Evolutionary conservation across 2,329 filamentous ascomycete genomes (phyloP).

Genomic region (Fusarium sp.): DNA sequence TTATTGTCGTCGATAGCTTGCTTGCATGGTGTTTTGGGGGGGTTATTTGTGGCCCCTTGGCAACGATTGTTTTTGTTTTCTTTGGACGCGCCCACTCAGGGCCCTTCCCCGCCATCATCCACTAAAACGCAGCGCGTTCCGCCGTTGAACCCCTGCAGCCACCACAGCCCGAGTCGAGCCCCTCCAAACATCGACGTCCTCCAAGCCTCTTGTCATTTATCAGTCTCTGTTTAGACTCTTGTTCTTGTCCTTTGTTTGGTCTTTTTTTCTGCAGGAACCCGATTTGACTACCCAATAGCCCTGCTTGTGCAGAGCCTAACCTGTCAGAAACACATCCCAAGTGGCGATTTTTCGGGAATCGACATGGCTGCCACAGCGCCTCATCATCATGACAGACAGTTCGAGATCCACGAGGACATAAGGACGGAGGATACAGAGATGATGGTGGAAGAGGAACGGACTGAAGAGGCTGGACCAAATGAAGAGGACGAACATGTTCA

Average conservation of each 20-base stretch:
- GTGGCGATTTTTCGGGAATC: neutral
- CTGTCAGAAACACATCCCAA: neutral
- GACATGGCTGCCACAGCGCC: slow-evolving; percentile 39
- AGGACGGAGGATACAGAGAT: slow-evolving; percentile 60
- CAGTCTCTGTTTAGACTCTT: slow-evolving; percentile 4
- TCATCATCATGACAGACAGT: slow-evolving; percentile 49
- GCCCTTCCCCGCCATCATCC: slow-evolving; percentile 38
- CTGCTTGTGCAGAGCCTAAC: neutral
- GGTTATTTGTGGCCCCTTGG: slow-evolving; percentile 34
- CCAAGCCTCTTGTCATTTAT: slow-evolving; percentile 6
- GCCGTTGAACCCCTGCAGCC: slow-evolving; percentile 39
- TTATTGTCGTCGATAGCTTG: slow-evolving; percentile 21
- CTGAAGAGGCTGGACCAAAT: slow-evolving; percentile 38
- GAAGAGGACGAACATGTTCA: slow-evolving; percentile 40
- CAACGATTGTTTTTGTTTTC: slow-evolving; percentile 50
- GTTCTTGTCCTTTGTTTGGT: slow-evolving; percentile 12
- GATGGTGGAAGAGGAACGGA: slow-evolving; percentile 54
- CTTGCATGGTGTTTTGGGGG: slow-evolving; percentile 20
- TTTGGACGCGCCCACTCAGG: slow-evolving; percentile 41
- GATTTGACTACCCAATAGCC: neutral
- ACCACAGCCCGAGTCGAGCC: slow-evolving; percentile 28
- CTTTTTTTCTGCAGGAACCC: neutral
- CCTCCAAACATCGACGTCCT: slow-evolving; percentile 34
- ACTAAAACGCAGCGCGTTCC: slow-evolving; percentile 38
- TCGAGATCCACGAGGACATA: slow-evolving; percentile 60